Base-by-base conservation (phyloP, 1,139 yeast genomes). In the Pichia sp. region DNA sequence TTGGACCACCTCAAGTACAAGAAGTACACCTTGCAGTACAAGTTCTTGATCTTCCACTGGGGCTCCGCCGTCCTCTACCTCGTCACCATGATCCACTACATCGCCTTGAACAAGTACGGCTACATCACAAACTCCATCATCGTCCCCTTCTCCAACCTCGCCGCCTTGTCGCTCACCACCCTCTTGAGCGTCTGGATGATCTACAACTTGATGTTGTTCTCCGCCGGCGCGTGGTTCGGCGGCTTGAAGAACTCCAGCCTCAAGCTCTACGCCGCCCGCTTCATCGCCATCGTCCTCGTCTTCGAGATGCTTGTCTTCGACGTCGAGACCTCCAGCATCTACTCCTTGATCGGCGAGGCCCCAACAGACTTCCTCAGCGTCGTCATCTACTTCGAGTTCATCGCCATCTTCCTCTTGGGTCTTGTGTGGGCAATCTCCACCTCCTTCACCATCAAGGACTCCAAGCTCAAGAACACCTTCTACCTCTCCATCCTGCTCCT, bases 171-270 rank as follows among this genome's bases (percentile, higher is more conserved):
- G 0, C 51, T 58, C n/a, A 61, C 63, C 29, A 62, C 71, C 0
- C 7, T 62, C 7, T 57, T 66, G n/a, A 57, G 64, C 8, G 59
- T 60, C 11, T 69, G 72, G 71, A 47, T 66, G 5, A 53, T 67
- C 23, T 67, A 68, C 54, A 64, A 66, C 51, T 47, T 67, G 11
- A 54, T 69, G 58, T 47, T 68, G 45, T 54, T 68, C 34, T 55
- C 66, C n/a, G 61, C 64, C 10, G 72, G 72, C n/a, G 61, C 59
- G 16, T 58, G 67, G 54, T 58, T 68, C 44, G 57, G 47, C 51
- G 56, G 48, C 49, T 55, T 56, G 54, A 59, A 50, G 55, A 57
- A 29, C 47, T 54, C 44, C 54, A 57, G 43, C 26, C 40, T 34
- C 16, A 58, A 56, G 44, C 15, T 59, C 3, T 49, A 52, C 5